Percentiles rank a stretch among this genome's conserved stretches.
Conservation (phyloP, 2,329 filamentous ascomycete species). For the Didymella glomerata region DNA sequence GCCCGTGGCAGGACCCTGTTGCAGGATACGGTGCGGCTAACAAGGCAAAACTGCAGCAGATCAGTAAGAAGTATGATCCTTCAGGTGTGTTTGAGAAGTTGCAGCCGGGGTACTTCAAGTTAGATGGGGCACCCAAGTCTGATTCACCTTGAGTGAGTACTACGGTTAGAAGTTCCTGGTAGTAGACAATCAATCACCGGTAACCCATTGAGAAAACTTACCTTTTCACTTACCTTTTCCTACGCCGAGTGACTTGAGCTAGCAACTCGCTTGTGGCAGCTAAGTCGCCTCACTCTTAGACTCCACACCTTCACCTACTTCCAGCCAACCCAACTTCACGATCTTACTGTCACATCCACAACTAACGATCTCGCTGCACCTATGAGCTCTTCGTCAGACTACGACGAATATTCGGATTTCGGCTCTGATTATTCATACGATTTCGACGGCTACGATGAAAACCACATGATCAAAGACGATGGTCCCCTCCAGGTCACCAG, state of each 20-base stretch:
- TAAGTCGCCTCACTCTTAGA: too few relatives aligned
- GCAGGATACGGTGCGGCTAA: conserved; percentile 54
- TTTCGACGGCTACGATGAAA: neutral
- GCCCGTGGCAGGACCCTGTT: conserved; percentile 54
- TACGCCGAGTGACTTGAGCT: neutral
- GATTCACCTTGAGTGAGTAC: neutral
- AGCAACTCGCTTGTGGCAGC: neutral
- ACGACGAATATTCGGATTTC: too few relatives aligned
- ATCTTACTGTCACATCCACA: too few relatives aligned
- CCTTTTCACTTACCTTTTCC: too few relatives aligned
- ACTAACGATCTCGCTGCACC: too few relatives aligned
- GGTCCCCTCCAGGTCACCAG: too few relatives aligned
- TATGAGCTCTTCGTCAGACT: too few relatives aligned
- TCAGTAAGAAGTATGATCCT: conserved; percentile 35
- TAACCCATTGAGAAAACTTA: neutral
- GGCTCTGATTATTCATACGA: too few relatives aligned
- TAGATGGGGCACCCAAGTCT: conserved; percentile 28
- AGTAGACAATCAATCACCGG: neutral
- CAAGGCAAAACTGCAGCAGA: conserved; percentile 29
- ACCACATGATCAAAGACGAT: too few relatives aligned
- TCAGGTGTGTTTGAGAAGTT: conserved; percentile 30
- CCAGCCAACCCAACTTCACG: neutral
- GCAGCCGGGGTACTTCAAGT: conserved; percentile 36
- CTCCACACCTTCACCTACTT: neutral
- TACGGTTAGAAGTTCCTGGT: too few relatives aligned